Percentiles rank a stretch among this genome's conserved stretches.
phyloP scores from a whole-genome alignment of 2,329 filamentous ascomycete species.

The Cladosporium sp. region DNA sequence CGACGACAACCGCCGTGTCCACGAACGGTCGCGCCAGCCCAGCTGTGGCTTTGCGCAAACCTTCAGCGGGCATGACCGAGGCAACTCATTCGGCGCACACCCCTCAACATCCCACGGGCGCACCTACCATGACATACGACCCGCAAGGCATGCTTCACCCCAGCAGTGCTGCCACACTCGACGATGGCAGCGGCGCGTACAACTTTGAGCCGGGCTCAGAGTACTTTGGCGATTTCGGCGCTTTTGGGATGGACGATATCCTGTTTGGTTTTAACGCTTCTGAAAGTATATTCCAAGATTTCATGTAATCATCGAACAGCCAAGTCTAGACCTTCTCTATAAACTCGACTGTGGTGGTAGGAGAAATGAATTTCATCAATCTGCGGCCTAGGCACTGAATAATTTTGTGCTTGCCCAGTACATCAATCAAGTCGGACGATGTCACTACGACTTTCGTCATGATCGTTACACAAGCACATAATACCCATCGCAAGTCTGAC shows the following conservation, averaged over 20 bases:
- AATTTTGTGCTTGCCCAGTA: too few relatives aligned
- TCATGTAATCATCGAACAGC: not conserved
- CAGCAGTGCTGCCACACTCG: not conserved
- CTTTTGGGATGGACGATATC: constrained; percentile 23
- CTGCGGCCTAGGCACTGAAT: too few relatives aligned
- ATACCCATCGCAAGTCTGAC: too few relatives aligned
- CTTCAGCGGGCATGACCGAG: not conserved
- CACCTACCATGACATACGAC: not conserved
- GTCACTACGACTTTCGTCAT: too few relatives aligned
- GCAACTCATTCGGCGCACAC: not conserved
- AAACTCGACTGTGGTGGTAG: too few relatives aligned
- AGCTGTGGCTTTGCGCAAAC: not conserved
- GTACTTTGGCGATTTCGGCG: constrained; percentile 10
- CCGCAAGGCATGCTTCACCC: not conserved
- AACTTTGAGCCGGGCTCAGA: not conserved
- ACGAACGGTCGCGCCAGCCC: not conserved
- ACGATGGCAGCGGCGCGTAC: not conserved
- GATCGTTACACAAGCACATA: too few relatives aligned
- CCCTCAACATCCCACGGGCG: not conserved
- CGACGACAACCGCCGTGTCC: not conserved
- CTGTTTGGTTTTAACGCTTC: constrained; percentile 31
- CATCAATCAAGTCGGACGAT: too few relatives aligned
- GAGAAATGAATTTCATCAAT: too few relatives aligned
- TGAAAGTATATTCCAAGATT: constrained; percentile 12
- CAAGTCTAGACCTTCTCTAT: too few relatives aligned